Conservation (phyloP, 352 stramenopile genomes). For the Phytophthora pluvialis region DNA sequence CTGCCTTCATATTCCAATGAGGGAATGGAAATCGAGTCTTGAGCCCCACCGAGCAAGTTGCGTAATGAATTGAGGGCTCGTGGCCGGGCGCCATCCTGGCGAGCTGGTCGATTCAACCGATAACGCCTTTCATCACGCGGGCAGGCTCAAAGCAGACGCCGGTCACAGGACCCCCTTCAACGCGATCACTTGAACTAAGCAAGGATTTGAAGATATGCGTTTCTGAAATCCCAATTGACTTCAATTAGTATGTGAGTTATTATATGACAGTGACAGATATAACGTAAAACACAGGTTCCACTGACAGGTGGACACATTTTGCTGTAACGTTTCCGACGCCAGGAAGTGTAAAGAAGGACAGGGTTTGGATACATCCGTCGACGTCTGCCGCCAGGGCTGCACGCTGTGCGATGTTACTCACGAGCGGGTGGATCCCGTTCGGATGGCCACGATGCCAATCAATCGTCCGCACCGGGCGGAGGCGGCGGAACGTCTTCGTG, state of each 20-base stretch:
- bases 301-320: slow-evolving; percentile 18
- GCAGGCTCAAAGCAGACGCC: slow-evolving; percentile 22
- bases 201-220: slow-evolving; percentile 16
- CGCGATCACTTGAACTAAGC: slow-evolving; percentile 23
- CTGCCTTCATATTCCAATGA: slow-evolving; percentile 18
- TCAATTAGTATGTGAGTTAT: neutral
- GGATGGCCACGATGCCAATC: slow-evolving; percentile 19
- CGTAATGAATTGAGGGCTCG: slow-evolving; percentile 10
- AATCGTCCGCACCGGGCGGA: neutral
- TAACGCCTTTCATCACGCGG: neutral
- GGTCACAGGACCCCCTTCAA: slow-evolving; percentile 14
- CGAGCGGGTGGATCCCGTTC: slow-evolving; percentile 9
- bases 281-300: slow-evolving; percentile 2
- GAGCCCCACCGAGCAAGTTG: slow-evolving; percentile 17
- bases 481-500: slow-evolving; percentile 7
- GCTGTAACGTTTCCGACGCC: neutral
- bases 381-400: slow-evolving; percentile 15
- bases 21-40: slow-evolving; percentile 12
- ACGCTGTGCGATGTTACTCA: slow-evolving; percentile 24
- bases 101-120: slow-evolving; percentile 18
- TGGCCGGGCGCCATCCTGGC: slow-evolving; percentile 17
- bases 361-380: slow-evolving; percentile 26
- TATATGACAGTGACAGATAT: neutral
- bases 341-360: slow-evolving; percentile 16
- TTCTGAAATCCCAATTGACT: neutral